Percentiles rank a stretch among this genome's conserved stretches.
These are phyloP conservation scores for Boletus speciosus DNA, from an alignment of 768 basidiomycete genomes.

Conservation along the genomic window DNA sequence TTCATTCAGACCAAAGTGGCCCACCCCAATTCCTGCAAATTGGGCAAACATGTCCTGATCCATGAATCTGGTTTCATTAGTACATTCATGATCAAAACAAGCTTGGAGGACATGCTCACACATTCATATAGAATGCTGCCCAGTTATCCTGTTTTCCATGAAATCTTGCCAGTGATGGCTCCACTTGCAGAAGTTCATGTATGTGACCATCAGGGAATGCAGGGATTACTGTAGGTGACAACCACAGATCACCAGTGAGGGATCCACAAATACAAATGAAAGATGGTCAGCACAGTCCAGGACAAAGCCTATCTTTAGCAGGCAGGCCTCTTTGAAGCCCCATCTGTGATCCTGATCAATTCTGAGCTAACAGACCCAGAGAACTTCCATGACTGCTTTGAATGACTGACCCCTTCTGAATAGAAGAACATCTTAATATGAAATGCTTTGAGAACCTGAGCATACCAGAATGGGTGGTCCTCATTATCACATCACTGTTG, in stretches of 20 bases:
- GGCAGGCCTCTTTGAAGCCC: slow-evolving; percentile 7
- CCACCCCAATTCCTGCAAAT: neutral
- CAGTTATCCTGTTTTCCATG: neutral
- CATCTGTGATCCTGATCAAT: neutral
- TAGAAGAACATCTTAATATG: neutral
- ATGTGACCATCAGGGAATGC: too few relatives aligned
- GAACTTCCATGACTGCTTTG: slow-evolving; percentile 9
- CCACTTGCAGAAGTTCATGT: too few relatives aligned
- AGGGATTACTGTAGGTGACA: neutral
- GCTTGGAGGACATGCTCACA: neutral
- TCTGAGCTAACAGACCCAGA: slow-evolving; percentile 26
- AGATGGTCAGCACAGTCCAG: neutral
- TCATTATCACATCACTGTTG: slow-evolving; percentile 4
- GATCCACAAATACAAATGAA: neutral
- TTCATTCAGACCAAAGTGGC: neutral
- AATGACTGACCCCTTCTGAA: neutral
- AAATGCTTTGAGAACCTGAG: slow-evolving; percentile 13
- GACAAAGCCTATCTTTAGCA: slow-evolving; percentile 18
- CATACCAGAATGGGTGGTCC: slow-evolving; percentile 24
- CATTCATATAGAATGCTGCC: slow-evolving; percentile 5
- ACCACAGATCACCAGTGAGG: neutral
- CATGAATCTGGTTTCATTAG: neutral
- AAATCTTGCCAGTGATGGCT: neutral
- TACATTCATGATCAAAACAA: neutral
- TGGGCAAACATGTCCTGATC: neutral